These are phyloP conservation scores for Psilocybe cubensis DNA, from an alignment of 768 basidiomycete genomes.

Conservation along the genomic window DNA sequence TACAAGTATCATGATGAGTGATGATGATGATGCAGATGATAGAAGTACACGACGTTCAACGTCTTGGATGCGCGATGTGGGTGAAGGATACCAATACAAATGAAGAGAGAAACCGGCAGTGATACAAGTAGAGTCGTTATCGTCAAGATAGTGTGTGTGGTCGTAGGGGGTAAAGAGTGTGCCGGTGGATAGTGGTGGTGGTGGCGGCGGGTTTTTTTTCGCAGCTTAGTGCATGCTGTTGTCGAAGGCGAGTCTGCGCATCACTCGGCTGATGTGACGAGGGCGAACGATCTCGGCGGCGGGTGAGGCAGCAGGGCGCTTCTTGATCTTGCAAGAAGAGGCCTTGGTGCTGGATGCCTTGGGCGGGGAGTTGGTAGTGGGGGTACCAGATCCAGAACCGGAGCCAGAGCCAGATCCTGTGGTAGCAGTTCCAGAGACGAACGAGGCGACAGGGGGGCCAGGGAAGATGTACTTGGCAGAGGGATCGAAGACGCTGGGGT, in stretches of 20 bases:
- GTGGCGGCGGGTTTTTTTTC: neutral
- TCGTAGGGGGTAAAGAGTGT: neutral
- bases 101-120: neutral
- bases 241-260: constrained; percentile 31
- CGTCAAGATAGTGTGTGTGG: constrained; percentile 1
- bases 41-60: constrained; percentile 19
- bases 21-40: neutral
- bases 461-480: constrained; percentile 46
- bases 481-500: constrained; percentile 42
- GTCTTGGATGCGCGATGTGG: constrained; percentile 6
- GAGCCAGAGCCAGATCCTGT: constrained; percentile 2
- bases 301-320: constrained; percentile 9
- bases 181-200: neutral
- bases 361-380: constrained; percentile 5
- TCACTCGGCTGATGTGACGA: constrained; percentile 35
- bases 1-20: constrained; percentile 3
- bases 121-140: neutral
- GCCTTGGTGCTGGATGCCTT: neutral
- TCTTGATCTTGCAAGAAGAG: constrained; percentile 22
- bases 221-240: constrained; percentile 16
- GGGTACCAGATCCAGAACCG: neutral
- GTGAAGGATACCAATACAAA: constrained; percentile 9
- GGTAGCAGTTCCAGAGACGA: constrained; percentile 28
- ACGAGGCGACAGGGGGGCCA: constrained; percentile 51
- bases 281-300: constrained; percentile 23